phyloP scores from a whole-genome alignment of 106 monocot genomes.

The Dioscorea dumetorum region DNA sequence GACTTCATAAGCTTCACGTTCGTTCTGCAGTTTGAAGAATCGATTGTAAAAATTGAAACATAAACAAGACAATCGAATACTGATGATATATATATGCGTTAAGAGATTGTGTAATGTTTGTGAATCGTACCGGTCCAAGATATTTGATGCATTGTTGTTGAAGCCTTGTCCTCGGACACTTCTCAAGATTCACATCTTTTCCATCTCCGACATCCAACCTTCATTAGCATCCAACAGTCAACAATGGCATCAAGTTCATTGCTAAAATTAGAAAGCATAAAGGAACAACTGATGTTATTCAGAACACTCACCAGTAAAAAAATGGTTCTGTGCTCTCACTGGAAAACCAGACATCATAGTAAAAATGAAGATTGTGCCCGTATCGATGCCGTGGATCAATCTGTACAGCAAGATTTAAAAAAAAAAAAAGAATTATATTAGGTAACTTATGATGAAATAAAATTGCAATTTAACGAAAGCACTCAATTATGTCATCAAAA shows the following conservation, averaged over 20 bases:
- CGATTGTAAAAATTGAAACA: background rate
- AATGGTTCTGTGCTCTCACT: conserved; percentile 57
- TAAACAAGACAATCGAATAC: too few species aligned
- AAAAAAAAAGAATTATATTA: background rate
- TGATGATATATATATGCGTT: background rate
- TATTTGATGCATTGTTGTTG: conserved; percentile 60
- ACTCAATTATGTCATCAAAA: background rate
- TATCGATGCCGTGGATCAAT: conserved; percentile 82
- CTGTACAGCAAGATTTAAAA: conserved; percentile 25
- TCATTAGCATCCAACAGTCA: background rate
- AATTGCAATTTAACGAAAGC: background rate
- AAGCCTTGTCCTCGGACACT: conserved; percentile 52
- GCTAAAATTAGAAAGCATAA: background rate
- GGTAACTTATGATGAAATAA: background rate
- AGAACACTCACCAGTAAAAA: conserved; percentile 51
- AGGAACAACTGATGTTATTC: background rate
- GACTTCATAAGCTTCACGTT: conserved; percentile 71
- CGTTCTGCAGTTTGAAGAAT: conserved; percentile 44
- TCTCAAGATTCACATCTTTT: conserved; percentile 57
- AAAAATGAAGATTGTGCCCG: conserved; percentile 59
- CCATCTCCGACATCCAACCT: conserved; percentile 78
- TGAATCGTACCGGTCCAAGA: conserved; percentile 52
- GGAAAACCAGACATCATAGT: conserved; percentile 59
- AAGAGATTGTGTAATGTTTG: background rate
- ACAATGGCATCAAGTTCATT: background rate